A percentile compares a stretch with the other conserved stretches of the same genome.
Conservation (phyloP, 2,329 filamentous ascomycete genomes). For the Pseudopyrenochaeta lycopersici region DNA sequence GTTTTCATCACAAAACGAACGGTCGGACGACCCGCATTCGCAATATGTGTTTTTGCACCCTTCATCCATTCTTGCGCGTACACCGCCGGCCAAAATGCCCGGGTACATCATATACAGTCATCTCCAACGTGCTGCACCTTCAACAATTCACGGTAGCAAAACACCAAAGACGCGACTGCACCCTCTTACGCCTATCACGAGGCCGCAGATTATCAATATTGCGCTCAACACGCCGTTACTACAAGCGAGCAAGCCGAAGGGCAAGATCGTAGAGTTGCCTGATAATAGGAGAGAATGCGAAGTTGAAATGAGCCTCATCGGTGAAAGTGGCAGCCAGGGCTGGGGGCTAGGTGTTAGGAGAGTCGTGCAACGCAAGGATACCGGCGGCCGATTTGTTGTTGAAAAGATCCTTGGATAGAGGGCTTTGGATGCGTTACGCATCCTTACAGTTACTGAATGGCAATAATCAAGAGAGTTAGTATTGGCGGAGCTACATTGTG, state of each 20-base stretch:
- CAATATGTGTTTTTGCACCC: constrained; percentile 88
- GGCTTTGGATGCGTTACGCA: not conserved
- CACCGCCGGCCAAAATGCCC: constrained; percentile 66
- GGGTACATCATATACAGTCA: constrained; percentile 88
- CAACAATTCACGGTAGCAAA: constrained; percentile 46
- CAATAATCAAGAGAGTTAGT: too few relatives aligned
- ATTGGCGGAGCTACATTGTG: not conserved
- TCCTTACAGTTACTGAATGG: too few relatives aligned
- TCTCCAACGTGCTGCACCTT: constrained; percentile 73
- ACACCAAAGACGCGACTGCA: constrained; percentile 81
- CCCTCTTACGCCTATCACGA: constrained; percentile 80
- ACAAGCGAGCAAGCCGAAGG: constrained; percentile 88
- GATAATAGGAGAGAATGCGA: constrained; percentile 75
- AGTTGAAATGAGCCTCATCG: constrained; percentile 79
- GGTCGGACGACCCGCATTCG: constrained; percentile 60
- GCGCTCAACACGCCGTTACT: constrained; percentile 87
- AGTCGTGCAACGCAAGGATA: constrained; percentile 79
- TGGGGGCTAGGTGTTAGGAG: constrained; percentile 90
- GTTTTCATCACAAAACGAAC: constrained; percentile 67
- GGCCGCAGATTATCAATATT: constrained; percentile 77
- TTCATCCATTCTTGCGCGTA: constrained; percentile 77
- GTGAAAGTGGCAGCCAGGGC: constrained; percentile 72
- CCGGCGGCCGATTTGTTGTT: constrained; percentile 75
- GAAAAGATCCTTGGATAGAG: constrained; percentile 59
- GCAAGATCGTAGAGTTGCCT: constrained; percentile 70